phyloP scores from a whole-genome alignment of 2,329 filamentous ascomycete species.

The Apiospora rasikravindrae region DNA sequence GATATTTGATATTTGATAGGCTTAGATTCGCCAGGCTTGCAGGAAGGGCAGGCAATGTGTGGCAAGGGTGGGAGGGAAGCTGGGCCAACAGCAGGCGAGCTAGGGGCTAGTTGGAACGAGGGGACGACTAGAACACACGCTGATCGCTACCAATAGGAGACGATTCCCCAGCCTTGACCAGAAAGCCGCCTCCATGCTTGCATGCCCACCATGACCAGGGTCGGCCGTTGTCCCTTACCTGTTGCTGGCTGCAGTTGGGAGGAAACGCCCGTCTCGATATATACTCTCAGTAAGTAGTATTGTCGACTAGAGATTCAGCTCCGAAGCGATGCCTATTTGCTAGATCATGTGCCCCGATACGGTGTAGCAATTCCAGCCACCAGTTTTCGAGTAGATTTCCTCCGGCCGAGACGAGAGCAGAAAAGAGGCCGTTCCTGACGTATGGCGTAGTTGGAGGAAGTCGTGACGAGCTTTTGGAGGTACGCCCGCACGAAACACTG shows the following conservation, averaged over 20 bases:
- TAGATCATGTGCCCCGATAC: not conserved
- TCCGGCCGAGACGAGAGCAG: not conserved
- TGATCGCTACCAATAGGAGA: not conserved
- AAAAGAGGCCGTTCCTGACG: not conserved
- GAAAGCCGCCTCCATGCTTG: slow-evolving; percentile 8
- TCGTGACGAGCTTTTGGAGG: not conserved
- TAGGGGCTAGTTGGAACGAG: slow-evolving; percentile 7
- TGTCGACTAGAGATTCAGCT: not conserved
- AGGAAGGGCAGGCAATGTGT: not conserved
- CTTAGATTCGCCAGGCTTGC: not conserved
- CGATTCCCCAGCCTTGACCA: not conserved
- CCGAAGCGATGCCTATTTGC: not conserved
- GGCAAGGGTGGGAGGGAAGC: slow-evolving; percentile 4
- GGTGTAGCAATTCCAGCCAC: not conserved
- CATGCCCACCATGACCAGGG: slow-evolving; percentile 1
- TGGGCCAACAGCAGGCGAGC: slow-evolving; percentile 9
- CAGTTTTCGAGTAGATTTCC: not conserved
- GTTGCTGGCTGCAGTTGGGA: not conserved
- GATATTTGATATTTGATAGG: not conserved
- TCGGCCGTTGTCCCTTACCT: not conserved
- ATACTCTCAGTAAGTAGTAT: not conserved
- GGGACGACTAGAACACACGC: not conserved
- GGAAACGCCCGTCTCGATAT: not conserved
- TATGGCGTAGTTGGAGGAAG: not conserved
- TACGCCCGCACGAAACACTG: slow-evolving; percentile 12